phyloP scores from a whole-genome alignment of 202 grass and related monocot genomes.

The Schoenoplectus triqueter region DNA sequence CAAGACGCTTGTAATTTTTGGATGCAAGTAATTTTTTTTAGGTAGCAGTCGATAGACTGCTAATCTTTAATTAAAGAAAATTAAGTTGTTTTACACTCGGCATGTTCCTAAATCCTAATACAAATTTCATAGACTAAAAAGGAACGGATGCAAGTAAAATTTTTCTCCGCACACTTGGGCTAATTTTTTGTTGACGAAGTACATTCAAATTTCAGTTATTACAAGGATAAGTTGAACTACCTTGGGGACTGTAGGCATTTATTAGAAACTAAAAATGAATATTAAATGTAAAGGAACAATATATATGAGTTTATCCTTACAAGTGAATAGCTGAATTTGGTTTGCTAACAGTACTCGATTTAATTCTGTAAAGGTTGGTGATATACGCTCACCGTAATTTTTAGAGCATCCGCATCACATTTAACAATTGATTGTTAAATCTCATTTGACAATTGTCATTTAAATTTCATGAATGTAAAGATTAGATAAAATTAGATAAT shows the following conservation, averaged over 20 bases:
- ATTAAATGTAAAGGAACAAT: constrained; percentile 22
- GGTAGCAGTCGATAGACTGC: too few species aligned
- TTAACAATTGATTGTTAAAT: too few species aligned
- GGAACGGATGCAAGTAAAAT: too few species aligned
- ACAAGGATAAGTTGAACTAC: constrained; percentile 19
- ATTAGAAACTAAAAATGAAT: not conserved
- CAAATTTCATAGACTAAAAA: too few species aligned
- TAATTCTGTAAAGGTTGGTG: not conserved
- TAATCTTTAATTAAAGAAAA: too few species aligned
- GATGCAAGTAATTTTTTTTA: not conserved
- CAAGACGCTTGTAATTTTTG: constrained; percentile 62
- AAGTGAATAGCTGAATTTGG: not conserved
- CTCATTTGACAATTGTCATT: too few species aligned
- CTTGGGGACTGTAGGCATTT: not conserved
- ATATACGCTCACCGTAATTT: not conserved
- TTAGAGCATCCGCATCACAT: too few species aligned
- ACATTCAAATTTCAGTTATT: constrained; percentile 17
- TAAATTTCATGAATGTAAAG: too few species aligned
- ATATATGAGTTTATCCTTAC: constrained; percentile 1
- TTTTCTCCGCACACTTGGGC: not conserved
- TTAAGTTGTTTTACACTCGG: too few species aligned
- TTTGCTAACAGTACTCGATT: not conserved
- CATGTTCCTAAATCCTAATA: too few species aligned
- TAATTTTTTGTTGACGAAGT: not conserved
- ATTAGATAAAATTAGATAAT: too few species aligned